Conservation (phyloP, 1,139 yeast species). For the Magnusiomyces ingens region DNA sequence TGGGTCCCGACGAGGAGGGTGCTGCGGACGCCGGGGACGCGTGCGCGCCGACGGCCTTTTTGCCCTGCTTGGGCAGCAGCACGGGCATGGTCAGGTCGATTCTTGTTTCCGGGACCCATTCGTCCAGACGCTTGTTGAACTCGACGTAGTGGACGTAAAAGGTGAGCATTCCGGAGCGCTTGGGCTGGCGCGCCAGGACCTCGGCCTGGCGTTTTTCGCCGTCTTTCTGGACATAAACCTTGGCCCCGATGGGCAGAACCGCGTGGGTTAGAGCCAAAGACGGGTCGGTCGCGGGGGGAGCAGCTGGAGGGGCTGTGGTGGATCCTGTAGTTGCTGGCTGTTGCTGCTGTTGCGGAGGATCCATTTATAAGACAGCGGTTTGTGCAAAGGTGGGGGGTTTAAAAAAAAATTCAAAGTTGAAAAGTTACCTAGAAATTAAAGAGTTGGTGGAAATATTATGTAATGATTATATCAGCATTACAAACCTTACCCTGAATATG, state of each 20-base stretch:
- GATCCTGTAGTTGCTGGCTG: too few relatives aligned
- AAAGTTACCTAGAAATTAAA: too few relatives aligned
- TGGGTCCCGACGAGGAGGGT: conserved; percentile 3
- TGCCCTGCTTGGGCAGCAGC: conserved; percentile 55
- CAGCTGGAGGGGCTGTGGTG: too few relatives aligned
- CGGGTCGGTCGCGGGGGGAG: too few relatives aligned
- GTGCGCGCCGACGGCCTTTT: conserved; percentile 16
- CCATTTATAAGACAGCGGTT: too few relatives aligned
- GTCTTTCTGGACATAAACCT: conserved; percentile 74
- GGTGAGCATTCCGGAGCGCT: conserved; percentile 55
- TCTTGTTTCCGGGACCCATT: conserved; percentile 74
- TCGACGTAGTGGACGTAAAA: conserved; percentile 93
- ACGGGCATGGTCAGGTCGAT: conserved; percentile 65
- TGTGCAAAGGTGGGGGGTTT: too few relatives aligned
- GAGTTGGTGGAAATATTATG: too few relatives aligned
- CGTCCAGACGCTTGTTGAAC: conserved; percentile 90
- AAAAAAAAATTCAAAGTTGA: too few relatives aligned
- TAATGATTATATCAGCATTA: too few relatives aligned
- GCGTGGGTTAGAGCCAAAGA: too few relatives aligned
- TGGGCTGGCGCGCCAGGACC: conserved; percentile 66
- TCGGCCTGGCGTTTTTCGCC: conserved; percentile 78
- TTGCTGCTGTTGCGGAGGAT: too few relatives aligned
- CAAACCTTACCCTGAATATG: too few relatives aligned
- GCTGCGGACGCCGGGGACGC: conserved; percentile 18
- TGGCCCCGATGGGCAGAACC: conserved; percentile 48